Base-by-base conservation (phyloP, 257 asterid genomes). In the Solanum medicagineum region DNA sequence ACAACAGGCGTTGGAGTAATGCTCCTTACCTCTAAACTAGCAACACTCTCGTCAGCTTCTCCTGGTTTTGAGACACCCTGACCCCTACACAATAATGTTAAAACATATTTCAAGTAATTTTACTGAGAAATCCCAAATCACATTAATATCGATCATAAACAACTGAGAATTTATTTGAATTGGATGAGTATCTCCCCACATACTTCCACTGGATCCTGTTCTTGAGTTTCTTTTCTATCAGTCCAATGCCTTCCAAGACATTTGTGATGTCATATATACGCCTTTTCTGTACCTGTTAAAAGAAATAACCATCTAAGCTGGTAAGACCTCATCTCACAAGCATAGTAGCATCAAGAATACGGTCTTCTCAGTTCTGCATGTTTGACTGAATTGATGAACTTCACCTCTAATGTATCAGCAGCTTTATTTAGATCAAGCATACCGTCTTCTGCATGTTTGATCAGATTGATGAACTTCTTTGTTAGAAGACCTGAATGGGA, bases 201-300 rank as follows among this genome's bases (percentile, higher is more conserved):
- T 97, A 97, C 99, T 95, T 97, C 99, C 99, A 97, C 87, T 97
- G 98, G 57, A 97, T 95, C 90, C 97, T 92, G 95, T 97, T 95
- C 89, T 95, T 97, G 89, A 94, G 93, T 89, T 92, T 97, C 95
- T 94, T 97, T 84, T 97, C 99, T 88, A 95, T 94, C 83, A 97
- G 96, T 66, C 99, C 99, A 89, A 94, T 91, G 92, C 98, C 99
- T 92, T 94, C 98, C 84, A 97, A 97, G 87, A 94, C 98, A 90
- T 95, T 94, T 86, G 99, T 97, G 91, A 97, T 95, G 88, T 95
- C 99, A 88, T 95, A 95, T 91, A 97, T 97, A 86, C 98, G 99
- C 92, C 97, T 92, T 91, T 94, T 94, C 89, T 95, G 99, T 54
- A 97, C 99, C 99, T 97, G 97, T 88, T 86, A 85, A 51, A 51